phyloP scores from a whole-genome alignment of 2,329 filamentous ascomycete genomes.

The Leptosphaerulina australis region DNA sequence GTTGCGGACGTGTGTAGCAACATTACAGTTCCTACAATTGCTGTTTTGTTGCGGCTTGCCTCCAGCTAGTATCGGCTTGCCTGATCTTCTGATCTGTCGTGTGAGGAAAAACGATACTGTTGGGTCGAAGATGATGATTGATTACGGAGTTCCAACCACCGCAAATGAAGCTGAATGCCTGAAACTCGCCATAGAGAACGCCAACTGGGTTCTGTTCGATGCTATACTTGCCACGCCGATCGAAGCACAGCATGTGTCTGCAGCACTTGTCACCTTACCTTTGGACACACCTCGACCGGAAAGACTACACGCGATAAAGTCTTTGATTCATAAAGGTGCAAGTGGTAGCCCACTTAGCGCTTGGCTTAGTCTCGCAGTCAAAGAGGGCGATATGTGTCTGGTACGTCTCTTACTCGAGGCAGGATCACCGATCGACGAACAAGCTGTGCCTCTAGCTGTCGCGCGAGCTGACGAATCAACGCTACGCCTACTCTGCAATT shows the following conservation, averaged over 20 bases:
- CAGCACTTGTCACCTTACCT: constrained; percentile 33
- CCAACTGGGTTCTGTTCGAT: constrained; percentile 39
- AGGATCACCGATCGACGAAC: constrained; percentile 32
- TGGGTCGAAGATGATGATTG: constrained; percentile 42
- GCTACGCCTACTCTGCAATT: constrained; percentile 35
- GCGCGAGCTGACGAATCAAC: constrained; percentile 37
- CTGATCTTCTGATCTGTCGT: constrained; percentile 40
- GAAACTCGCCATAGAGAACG: constrained; percentile 32
- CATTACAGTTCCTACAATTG: constrained; percentile 40
- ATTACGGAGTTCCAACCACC: constrained; percentile 33
- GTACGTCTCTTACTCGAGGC: constrained; percentile 39
- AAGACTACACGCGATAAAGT: constrained; percentile 33
- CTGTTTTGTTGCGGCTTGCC: constrained; percentile 44
- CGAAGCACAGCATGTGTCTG: constrained; percentile 36
- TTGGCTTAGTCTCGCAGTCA: constrained; percentile 37
- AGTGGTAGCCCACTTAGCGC: constrained; percentile 33
- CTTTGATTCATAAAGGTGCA: constrained; percentile 38
- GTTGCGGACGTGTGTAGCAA: constrained; percentile 34
- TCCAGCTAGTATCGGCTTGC: constrained; percentile 33
- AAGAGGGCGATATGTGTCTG: constrained; percentile 38
- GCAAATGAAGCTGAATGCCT: constrained; percentile 42
- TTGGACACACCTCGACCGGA: constrained; percentile 26
- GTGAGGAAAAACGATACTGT: constrained; percentile 35
- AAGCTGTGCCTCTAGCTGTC: constrained; percentile 24
- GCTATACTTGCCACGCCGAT: constrained; percentile 34